Evolutionary conservation across 2,329 filamentous ascomycete genomes (phyloP), one percentile per base, ranked within the genome.

Genomic region (Pseudogymnoascus sp.): DNA sequence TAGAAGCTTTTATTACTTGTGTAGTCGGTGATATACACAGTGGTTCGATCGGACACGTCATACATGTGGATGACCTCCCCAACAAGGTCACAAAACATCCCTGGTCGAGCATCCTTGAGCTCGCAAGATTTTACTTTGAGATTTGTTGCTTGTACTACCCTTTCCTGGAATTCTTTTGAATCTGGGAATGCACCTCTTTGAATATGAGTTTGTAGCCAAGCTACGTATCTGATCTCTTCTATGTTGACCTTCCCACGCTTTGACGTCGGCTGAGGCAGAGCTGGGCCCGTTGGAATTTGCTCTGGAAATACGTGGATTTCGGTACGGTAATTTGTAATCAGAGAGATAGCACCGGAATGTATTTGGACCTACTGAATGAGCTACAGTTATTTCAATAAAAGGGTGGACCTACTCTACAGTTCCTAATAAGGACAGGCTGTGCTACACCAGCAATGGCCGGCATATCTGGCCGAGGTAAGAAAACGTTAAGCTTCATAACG

Each of bases 11-110:
- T 70, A 70, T 97, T 91, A 60, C 84, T 77, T 0, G 91, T 96
- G 73, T 93, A 96, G 74, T 97, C 93, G 0, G 90, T 89, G 16
- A 96, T 77, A 78, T 92, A 92, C 0, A 96, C 67, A 4, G 85
- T 84, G 11, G 83, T 75, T 63, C 75, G 82, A 35, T 74, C 78
- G 40, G 75, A 73, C 26, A 69, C 72, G 12, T 75, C 70, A 67
- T 78, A 84, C 0, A 81, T 76, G 67, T 82, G 86, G 56, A 92
- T 82, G 2, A 96, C 84, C 70, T 93, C 83, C 1, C 84, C 91
- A 16, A 90, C 78, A 1, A 96, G 72, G 71, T 96, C 85, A 69
- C 82, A 85, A 70, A 88, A 96, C 2, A 46, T 62, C 12, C 74
- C 73, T 0, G 81, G 75, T 2, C 76, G 70, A 1, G 91, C 75